These are phyloP conservation scores for Sclerospora graminicola DNA, from an alignment of 352 stramenopile species.

Conservation along the genomic window DNA sequence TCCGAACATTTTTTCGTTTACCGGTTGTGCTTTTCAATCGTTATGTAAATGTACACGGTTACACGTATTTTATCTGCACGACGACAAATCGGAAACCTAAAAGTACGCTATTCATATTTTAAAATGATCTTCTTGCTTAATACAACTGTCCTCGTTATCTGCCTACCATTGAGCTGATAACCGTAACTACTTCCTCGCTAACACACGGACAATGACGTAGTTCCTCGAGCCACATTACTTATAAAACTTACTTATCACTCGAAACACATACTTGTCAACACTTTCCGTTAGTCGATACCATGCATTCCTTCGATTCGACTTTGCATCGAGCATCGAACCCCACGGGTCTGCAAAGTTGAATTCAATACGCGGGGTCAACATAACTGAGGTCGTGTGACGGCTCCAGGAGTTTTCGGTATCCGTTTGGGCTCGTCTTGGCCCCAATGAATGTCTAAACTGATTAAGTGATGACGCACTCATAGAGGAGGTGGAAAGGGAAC, in stretches of 20 bases:
- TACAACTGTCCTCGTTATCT: no score
- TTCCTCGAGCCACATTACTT: constrained; percentile 13
- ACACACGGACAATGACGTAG: no score
- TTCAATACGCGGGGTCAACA: constrained; percentile 15
- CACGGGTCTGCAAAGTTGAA: constrained; percentile 5
- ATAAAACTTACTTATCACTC: constrained; percentile 24
- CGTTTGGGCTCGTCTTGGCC: constrained; percentile 3
- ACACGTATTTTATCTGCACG: no score
- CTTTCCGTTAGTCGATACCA: constrained; percentile 18
- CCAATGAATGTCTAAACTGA: constrained; percentile 16
- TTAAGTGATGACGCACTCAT: constrained; percentile 13
- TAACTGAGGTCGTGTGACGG: constrained; percentile 12
- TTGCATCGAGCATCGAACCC: constrained; percentile 4
- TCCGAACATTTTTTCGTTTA: no score
- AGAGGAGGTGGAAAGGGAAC: constrained; percentile 15
- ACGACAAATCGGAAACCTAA: no score
- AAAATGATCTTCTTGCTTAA: no score
- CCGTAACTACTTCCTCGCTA: no score
- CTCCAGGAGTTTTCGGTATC: constrained; percentile 2
- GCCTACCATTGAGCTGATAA: no score
- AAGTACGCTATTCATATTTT: no score
- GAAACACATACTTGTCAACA: constrained; percentile 20
- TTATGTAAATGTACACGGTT: no score
- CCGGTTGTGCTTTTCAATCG: no score
- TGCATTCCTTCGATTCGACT: constrained; percentile 15